Evolutionary conservation across 2,329 filamentous ascomycete genomes (phyloP), one percentile per base, ranked within the genome.

Genomic region (Pseudogymnoascus sp.): DNA sequence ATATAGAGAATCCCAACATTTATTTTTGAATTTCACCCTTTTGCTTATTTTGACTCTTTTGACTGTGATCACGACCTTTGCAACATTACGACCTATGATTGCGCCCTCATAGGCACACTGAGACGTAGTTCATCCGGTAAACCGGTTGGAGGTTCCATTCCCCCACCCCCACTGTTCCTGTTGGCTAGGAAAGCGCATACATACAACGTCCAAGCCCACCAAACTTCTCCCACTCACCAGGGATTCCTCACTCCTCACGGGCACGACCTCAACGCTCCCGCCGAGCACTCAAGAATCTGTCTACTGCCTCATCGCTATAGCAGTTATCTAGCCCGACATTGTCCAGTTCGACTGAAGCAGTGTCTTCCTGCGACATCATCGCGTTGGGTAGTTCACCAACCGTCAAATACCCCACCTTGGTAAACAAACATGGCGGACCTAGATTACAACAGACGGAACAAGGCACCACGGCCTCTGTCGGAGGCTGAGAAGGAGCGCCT

Each of bases 391-490:
- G 46, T 56, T 56, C 26, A 56, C 46, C 9, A 33, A 10, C 26
- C 2, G 46, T 56, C 46, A 56, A 56, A 56, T 56, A 56, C 46
- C 46, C 46, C 46, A 56, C 46, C n/a, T 33, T 56, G 50, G 29
- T 56, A 56, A 56, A 56, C 29, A 56, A 60, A 73, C 60, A 65
- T 70, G 63, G 71, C 82, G 75, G 84, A 88, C 71, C 92, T 96
- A 72, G 93, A 97, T 78, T 84, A 85, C 70, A 88, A 82, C 70
- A 87, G 93, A 75, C 90, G 93, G 75, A 97, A 97, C 80, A 89
- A 90, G 79, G 85, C 86, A 74, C 90, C 95, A 44, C 87, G 93
- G 66, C 84, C 88, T 66, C 79, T 99, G 64, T 86, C 88, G 33
- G 91, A 97, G 67, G 78, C 82, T 17, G 95, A 99, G 82, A 87